Percentiles rank a stretch among this genome's conserved stretches.
phyloP scores from a whole-genome alignment of 805 yeast genomes.

The Yarrowia keelungensis region DNA sequence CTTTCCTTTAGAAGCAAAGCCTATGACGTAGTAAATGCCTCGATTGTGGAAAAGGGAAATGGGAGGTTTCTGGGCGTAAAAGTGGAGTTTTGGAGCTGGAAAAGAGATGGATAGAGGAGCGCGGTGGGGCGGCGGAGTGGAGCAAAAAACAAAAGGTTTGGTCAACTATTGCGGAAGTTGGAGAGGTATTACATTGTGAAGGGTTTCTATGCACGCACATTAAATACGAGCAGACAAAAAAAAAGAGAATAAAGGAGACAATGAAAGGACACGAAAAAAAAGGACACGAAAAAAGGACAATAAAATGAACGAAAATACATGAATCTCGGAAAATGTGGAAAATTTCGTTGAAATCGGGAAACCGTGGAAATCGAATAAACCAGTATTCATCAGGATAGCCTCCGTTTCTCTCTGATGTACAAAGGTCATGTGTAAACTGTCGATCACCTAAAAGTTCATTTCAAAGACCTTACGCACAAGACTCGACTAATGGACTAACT shows the following conservation, averaged over 20 bases:
- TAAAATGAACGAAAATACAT: background rate
- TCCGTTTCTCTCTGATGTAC: background rate
- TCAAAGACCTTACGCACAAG: conserved; percentile 3
- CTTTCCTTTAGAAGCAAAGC: conserved; percentile 21
- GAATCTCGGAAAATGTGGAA: too few relatives aligned
- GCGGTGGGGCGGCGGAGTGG: too few relatives aligned
- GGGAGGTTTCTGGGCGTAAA: background rate
- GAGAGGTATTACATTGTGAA: too few relatives aligned
- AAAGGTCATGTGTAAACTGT: background rate
- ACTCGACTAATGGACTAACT: too few relatives aligned
- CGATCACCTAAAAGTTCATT: background rate
- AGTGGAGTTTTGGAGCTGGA: background rate
- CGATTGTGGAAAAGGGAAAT: background rate
- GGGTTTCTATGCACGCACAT: too few relatives aligned
- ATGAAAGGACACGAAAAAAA: background rate
- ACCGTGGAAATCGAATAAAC: too few relatives aligned
- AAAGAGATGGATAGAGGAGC: too few relatives aligned
- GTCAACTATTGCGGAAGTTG: too few relatives aligned
- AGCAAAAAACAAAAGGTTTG: too few relatives aligned
- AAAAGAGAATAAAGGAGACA: background rate
- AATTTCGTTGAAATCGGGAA: too few relatives aligned
- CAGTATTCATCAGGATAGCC: too few relatives aligned
- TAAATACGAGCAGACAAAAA: background rate
- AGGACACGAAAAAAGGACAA: background rate
- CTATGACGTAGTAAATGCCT: conserved; percentile 36